Evolutionary conservation across 2,329 filamentous ascomycete genomes (phyloP), one percentile per base, ranked within the genome.

Genomic region (Fusarium nygamai): DNA sequence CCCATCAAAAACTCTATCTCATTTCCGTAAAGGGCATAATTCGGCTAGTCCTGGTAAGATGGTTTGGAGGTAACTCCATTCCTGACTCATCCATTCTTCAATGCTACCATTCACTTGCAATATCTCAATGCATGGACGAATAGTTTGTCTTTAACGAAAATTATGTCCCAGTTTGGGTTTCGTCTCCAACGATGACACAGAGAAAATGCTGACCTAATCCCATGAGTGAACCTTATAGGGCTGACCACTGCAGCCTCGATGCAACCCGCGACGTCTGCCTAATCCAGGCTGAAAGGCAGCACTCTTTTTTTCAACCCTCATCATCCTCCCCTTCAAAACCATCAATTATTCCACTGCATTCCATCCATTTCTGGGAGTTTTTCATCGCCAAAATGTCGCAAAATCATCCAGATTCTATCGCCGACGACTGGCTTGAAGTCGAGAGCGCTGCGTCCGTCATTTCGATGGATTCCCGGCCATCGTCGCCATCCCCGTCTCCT

Each of bases 341-440:
- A 27, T 38, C 47, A 39, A 27, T n/a, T n/a, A 11, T 17, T 34
- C 13, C 8, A 3, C 13, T 10, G 1, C 0, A 8, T 1, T 3
- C 3, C 6, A 41, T 22, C 59, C 3, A 13, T 12, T 39, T 39
- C 0, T n/a, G 1, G n/a, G 4, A 17, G 27, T 8, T 20, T 7
- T 12, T 19, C 6, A 29, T 16, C 7, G 0, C 31, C 31, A 51
- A 22, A 51, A 77, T 78, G 74, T 24, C 70, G 2, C 48, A 54
- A 2, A 19, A 41, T 6, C 47, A 31, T 11, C 44, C 27, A n/a
- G 54, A 50, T 14, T 61, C 73, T 22, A 76, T 78, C 5, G 48
- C 66, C 29, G 76, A 78, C 29, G 76, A 77, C 60, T 78, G 76
- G 76, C 57, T 69, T 6, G 74, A 78, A 47, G 47, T 78, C 10